These are phyloP conservation scores for Hymenotorrendiella dingleyae DNA, from an alignment of 2,329 filamentous ascomycete genomes.

Conservation along the genomic window DNA sequence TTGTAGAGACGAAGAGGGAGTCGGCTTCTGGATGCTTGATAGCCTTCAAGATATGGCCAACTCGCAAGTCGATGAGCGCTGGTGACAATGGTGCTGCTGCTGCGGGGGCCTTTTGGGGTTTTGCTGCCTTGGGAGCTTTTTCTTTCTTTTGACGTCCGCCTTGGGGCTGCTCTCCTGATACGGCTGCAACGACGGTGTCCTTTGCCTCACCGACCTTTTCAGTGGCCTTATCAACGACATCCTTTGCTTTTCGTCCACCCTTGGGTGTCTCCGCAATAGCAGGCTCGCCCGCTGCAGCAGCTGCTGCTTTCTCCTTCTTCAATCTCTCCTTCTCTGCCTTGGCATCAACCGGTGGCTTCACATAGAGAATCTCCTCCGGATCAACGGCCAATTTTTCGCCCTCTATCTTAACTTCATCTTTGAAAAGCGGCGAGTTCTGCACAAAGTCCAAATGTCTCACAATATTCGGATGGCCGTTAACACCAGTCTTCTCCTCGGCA, in stretches of 20 bases:
- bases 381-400: slow-evolving; percentile 75
- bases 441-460: slow-evolving; percentile 91
- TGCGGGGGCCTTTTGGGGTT: slow-evolving; percentile 61
- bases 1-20: slow-evolving; percentile 90
- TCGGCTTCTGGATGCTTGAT: slow-evolving; percentile 95
- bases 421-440: slow-evolving; percentile 77
- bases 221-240: not conserved
- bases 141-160: slow-evolving; percentile 50
- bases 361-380: slow-evolving; percentile 72
- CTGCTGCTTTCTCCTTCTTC: slow-evolving; percentile 89
- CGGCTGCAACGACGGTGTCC: slow-evolving; percentile 31
- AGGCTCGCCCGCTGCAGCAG: slow-evolving; percentile 44
- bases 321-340: slow-evolving; percentile 95
- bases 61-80: slow-evolving; percentile 84
- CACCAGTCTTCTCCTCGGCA: slow-evolving; percentile 79
- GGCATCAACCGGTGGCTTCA: slow-evolving; percentile 81
- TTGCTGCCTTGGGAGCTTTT: slow-evolving; percentile 84
- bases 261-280: slow-evolving; percentile 53
- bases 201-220: slow-evolving; percentile 40
- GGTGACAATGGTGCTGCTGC: slow-evolving; percentile 74
- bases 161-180: slow-evolving; percentile 33
- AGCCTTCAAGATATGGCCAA: slow-evolving; percentile 95
- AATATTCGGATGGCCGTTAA: slow-evolving; percentile 84
- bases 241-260: slow-evolving; percentile 42
- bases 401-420: slow-evolving; percentile 57